A percentile compares a stretch with the other conserved stretches of the same genome.
Evolutionary conservation across 2,329 filamentous ascomycete species (phyloP).

Genomic region (Nothophaeocryptopus gaeumannii): DNA sequence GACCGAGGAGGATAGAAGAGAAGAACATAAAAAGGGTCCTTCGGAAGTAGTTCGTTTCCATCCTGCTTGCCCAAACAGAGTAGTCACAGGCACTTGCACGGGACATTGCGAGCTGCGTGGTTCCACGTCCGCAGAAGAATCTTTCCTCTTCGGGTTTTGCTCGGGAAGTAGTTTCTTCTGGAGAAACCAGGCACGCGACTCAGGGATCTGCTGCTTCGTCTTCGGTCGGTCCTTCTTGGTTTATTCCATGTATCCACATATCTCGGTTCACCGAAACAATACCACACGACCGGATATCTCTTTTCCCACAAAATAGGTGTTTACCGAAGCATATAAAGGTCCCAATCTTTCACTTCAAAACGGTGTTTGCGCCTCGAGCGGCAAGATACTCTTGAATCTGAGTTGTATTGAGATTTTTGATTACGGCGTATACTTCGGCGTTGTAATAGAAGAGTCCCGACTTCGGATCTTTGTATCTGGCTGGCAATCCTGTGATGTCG

Average conservation of each 20-base stretch:
- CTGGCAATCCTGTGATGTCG: slow-evolving; percentile 90
- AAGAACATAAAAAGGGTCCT: too few species aligned
- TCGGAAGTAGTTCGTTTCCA: too few species aligned
- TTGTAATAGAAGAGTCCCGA: slow-evolving; percentile 90
- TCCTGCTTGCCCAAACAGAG: too few species aligned
- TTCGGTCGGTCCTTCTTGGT: too few species aligned
- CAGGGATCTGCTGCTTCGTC: too few species aligned
- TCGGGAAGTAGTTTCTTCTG: too few species aligned
- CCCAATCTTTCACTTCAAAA: slow-evolving; percentile 67
- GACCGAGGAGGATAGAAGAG: too few species aligned
- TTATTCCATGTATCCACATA: too few species aligned
- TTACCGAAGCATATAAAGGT: too few species aligned
- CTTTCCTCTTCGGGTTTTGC: background rate
- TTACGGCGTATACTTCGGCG: slow-evolving; percentile 81
- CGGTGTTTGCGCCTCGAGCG: slow-evolving; percentile 84
- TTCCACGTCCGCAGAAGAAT: slow-evolving; percentile 2
- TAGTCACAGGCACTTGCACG: too few species aligned
- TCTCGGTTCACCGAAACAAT: slow-evolving; percentile 5
- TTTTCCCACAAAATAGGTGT: too few species aligned
- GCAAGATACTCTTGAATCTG: slow-evolving; percentile 86
- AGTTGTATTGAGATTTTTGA: slow-evolving; percentile 76
- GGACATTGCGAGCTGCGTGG: slow-evolving; percentile 1
- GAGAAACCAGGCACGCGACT: too few species aligned
- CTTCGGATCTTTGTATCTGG: slow-evolving; percentile 92
- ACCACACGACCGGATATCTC: background rate